Evolutionary conservation across 805 yeast species (phyloP), one percentile per base, ranked within the genome.

Genomic region (Lipomyces spencermartinsiae): DNA sequence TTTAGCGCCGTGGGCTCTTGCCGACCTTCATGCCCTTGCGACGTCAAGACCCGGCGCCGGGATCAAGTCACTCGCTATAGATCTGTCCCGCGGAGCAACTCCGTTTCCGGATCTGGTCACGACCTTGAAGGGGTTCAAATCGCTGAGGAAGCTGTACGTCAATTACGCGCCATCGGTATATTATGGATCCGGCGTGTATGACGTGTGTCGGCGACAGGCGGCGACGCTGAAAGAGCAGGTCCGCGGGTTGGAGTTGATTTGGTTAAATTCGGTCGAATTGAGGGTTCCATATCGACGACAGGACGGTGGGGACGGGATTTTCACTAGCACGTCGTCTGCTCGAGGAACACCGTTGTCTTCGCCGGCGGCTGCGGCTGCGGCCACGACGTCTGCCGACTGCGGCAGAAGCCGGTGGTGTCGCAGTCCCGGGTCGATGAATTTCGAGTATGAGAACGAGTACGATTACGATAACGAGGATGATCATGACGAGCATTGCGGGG

Each of bases 241-340:
- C n/a, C 60, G 64, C 1, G 16, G 31, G 22, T 25, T 69, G 39
- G 63, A 66, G 5, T 37, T 68, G 49, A 35, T 69, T 31, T 69
- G 72, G 72, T 61, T 69, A 68, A 69, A 69, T 33, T 68, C 71
- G 4, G 66, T 69, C 29, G 71, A 69, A 46, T 51, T 68, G 4
- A 61, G 43, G 5, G 58, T 62, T 25, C 71, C 71, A 14, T 43
- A 65, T 37, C 63, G 71, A n/a, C 37, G 63, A n/a, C 33, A 29
- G 34, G 60, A 54, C 4, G 25, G 37, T 16, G 34, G 9, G 5
- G 34, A 31, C 56, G 34, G 56, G 0, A 25, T 19, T 16, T 14
- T 29, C 35, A 16, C 58, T n/a, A 54, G 35, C 35, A 54, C 58
- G 19, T 33, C 58, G 33, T 54, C 58, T 9, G 58, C 33, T 3